Conservation (phyloP, 2,329 filamentous ascomycete genomes). For the Pseudogymnoascus sp. region DNA sequence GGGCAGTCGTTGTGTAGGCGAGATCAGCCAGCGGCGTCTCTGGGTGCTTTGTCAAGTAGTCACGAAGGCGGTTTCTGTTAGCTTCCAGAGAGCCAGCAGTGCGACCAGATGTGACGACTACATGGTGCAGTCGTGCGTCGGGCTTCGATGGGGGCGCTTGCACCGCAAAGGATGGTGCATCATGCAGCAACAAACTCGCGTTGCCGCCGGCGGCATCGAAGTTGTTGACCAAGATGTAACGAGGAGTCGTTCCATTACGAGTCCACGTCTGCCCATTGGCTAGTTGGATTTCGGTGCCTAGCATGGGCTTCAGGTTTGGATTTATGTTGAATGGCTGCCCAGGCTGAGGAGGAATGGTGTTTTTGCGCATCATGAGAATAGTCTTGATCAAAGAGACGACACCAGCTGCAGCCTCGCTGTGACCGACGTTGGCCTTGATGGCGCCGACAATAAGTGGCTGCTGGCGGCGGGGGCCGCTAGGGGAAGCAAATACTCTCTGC, state of each 20-base stretch:
- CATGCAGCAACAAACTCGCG: conserved; percentile 18
- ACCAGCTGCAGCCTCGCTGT: conserved; percentile 4
- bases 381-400: conserved; percentile 8
- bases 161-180: conserved; percentile 25
- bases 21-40: conserved; percentile 34
- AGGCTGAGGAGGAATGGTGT: neutral
- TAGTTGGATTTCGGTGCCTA: neutral
- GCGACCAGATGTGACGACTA: conserved; percentile 41
- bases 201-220: conserved; percentile 33
- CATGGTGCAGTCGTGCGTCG: conserved; percentile 34
- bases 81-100: conserved; percentile 21
- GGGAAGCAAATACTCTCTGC: conserved; percentile 50
- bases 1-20: conserved; percentile 17
- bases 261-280: neutral
- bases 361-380: neutral
- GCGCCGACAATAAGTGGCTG: conserved; percentile 11
- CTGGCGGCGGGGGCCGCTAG: neutral
- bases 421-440: conserved; percentile 12
- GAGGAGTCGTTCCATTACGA: neutral
- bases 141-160: conserved; percentile 15
- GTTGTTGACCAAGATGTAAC: conserved; percentile 35
- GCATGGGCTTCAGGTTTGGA: neutral
- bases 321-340: neutral
- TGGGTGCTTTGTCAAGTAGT: conserved; percentile 17
- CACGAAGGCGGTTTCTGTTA: conserved; percentile 20